Evolutionary conservation across 495 filamentous ascomycete genomes (phyloP), one percentile per base, ranked within the genome.

Genomic region (Aspergillus olivimuriae): DNA sequence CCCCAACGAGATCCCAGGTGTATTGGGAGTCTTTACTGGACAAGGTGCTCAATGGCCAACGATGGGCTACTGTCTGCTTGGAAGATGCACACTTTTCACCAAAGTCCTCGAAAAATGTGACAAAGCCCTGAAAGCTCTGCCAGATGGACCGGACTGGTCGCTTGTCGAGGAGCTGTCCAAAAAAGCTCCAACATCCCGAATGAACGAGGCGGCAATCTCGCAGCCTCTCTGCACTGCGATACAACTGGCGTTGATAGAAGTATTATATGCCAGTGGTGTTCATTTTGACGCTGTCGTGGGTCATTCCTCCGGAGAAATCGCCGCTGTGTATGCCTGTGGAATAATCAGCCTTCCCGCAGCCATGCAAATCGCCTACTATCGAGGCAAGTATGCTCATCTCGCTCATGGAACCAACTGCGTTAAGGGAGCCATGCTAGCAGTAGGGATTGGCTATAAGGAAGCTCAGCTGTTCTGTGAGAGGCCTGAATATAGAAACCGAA

Each of bases 31-130:
- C 2, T 69, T 69, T 33, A 84, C 80, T 11, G 83, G 83, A 6
- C 83, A 87, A 50, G 83, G 83, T 15, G 80, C 81, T 0, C 83
- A 86, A 49, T 86, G 80, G 77, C 57, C 74, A 7, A 58, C 59
- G 6, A 84, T 85, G 80, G 77, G 73, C 16, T 61, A 55, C 6
- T 60, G 66, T 16, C 43, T 82, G 14, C 11, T 67, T 0, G 28
- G 15, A 6, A 42, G 14, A n/a, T 4, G 32, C 21, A 11, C 53
- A 48, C n/a, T 14, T 37, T 1, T 32, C 37, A 51, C 8, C 55
- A 47, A n/a, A 52, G 14, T 36, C 18, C 4, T 60, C 17, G 39
- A 34, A 2, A 10, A 45, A 0, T 52, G 60, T 7, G 53, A 60
- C 20, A n/a, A 32, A 12, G 48, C 52, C 20, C 40, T 62, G 6